These are phyloP conservation scores for Albatrellus ellisii DNA, from an alignment of 768 basidiomycete species.

Conservation along the genomic window DNA sequence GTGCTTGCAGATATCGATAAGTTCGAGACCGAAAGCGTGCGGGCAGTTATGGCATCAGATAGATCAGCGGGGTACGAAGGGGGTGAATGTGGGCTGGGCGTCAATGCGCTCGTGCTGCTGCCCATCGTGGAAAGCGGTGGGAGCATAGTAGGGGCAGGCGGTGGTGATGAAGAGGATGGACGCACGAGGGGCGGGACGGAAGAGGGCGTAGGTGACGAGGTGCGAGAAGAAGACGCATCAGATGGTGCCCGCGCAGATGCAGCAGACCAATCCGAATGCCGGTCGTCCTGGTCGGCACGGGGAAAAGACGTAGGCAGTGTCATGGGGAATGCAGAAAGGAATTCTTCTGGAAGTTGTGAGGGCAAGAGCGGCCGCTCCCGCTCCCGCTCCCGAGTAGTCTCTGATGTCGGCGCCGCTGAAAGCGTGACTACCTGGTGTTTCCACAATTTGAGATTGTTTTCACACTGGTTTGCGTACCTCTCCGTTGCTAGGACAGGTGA, in stretches of 20 bases:
- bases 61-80: too few species aligned
- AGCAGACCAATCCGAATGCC: slow-evolving; percentile 13
- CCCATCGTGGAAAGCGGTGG: slow-evolving; percentile 11
- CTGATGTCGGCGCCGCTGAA: slow-evolving; percentile 14
- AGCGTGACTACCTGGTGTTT: slow-evolving; percentile 32
- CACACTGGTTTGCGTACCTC: slow-evolving; percentile 52
- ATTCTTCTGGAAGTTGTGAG: slow-evolving; percentile 27
- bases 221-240: slow-evolving; percentile 13
- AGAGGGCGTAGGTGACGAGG: slow-evolving; percentile 12
- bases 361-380: slow-evolving; percentile 15
- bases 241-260: slow-evolving; percentile 6
- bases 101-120: slow-evolving; percentile 10
- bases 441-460: slow-evolving; percentile 62
- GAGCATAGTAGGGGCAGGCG: not conserved
- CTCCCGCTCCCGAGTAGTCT: slow-evolving; percentile 5
- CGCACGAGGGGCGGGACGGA: too few species aligned
- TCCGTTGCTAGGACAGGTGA: slow-evolving; percentile 45
- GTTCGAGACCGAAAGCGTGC: slow-evolving; percentile 5
- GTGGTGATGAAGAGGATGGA: not conserved
- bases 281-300: slow-evolving; percentile 17
- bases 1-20: not conserved
- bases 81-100: slow-evolving; percentile 17
- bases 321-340: slow-evolving; percentile 42
- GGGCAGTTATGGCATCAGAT: too few species aligned
- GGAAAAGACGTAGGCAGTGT: slow-evolving; percentile 33